Conservation (phyloP, 2,329 filamentous ascomycete species). For the Penicillium brasilianum region DNA sequence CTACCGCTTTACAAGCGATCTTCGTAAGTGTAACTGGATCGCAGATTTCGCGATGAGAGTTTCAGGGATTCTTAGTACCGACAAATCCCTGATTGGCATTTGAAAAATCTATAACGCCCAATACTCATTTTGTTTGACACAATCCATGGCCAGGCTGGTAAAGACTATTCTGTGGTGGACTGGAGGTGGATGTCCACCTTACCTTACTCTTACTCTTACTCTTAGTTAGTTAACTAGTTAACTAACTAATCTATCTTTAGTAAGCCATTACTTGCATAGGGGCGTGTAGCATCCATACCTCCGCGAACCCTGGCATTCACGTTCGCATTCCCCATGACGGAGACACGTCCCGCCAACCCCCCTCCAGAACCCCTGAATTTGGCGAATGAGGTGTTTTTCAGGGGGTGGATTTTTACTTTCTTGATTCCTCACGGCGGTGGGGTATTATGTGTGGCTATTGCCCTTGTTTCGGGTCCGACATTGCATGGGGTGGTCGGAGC, state of each 20-base stretch:
- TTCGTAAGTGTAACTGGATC: constrained; percentile 1
- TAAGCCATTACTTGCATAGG: no score
- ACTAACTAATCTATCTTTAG: no score
- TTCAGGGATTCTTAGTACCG: background rate
- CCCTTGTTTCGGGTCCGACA: background rate
- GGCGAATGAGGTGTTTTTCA: background rate
- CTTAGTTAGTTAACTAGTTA: no score
- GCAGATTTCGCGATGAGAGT: background rate
- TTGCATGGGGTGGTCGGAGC: background rate
- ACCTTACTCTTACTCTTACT: no score
- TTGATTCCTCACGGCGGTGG: background rate
- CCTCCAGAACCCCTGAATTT: background rate
- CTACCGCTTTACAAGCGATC: background rate
- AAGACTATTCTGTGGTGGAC: background rate
- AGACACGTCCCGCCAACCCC: background rate
- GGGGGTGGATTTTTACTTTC: background rate
- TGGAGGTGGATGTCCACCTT: background rate
- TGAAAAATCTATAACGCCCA: no score
- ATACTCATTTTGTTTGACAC: no score
- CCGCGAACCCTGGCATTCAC: background rate
- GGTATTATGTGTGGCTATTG: background rate
- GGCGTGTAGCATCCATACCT: background rate
- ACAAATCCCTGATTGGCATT: no score
- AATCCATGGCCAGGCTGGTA: background rate
- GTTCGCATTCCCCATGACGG: background rate